A percentile compares a stretch with the other conserved stretches of the same genome.
Conservation (phyloP, 257 asterid species). For the Verbascum thapsus region DNA sequence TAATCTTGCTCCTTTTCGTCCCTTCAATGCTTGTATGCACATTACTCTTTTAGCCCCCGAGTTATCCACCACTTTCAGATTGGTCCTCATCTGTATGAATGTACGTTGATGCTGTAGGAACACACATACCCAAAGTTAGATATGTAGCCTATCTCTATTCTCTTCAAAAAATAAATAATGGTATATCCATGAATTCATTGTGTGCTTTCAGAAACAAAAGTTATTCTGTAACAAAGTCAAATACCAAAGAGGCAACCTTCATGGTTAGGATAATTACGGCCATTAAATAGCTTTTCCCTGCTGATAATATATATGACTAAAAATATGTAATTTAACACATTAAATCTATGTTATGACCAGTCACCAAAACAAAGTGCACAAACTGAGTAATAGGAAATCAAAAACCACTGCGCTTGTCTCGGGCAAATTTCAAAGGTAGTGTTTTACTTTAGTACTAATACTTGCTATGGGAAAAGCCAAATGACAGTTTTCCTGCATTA, state of each 20-base stretch:
- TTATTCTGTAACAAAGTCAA: neutral
- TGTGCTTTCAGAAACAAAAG: constrained; percentile 7
- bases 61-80: constrained; percentile 89
- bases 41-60: constrained; percentile 86
- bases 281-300: neutral
- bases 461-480: neutral
- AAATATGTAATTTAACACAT: neutral
- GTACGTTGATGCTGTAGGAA: constrained; percentile 75
- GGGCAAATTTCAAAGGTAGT: neutral
- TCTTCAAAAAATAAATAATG: neutral
- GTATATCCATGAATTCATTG: neutral
- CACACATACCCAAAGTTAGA: neutral
- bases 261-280: neutral
- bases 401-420: neutral
- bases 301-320: neutral
- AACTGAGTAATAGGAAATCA: neutral
- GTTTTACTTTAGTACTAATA: too few species aligned
- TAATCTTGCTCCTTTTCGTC: constrained; percentile 85
- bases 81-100: constrained; percentile 94
- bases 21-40: constrained; percentile 93
- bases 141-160: neutral
- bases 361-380: neutral
- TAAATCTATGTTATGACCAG: neutral
- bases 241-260: neutral
- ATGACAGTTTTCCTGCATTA: neutral